phyloP scores from a whole-genome alignment of 371 early-diverging fungal genomes.

The Actinomortierella ambigua region DNA sequence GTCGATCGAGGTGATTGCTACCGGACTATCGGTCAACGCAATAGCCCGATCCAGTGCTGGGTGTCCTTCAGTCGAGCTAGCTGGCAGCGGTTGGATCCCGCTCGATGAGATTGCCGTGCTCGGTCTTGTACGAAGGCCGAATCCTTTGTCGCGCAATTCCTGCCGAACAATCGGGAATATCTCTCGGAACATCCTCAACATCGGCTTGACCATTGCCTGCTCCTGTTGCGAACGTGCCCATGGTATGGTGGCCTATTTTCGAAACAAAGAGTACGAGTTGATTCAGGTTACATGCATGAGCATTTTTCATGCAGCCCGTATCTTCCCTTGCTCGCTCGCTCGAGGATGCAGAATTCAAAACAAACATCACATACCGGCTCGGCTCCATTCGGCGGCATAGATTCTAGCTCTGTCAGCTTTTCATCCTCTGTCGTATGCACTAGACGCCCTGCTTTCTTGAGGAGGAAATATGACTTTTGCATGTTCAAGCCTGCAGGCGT shows the following conservation, averaged over 20 bases:
- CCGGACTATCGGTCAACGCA: too few species aligned
- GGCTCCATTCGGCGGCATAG: constrained; percentile 10
- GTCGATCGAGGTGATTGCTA: too few species aligned
- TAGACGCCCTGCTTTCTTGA: constrained; percentile 44
- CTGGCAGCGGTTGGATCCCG: constrained; percentile 13
- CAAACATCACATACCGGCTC: too few species aligned
- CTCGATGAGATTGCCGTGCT: constrained; percentile 34
- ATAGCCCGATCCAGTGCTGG: neutral
- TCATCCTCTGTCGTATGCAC: constrained; percentile 41
- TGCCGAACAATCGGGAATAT: constrained; percentile 45
- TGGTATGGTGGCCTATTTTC: constrained; percentile 20
- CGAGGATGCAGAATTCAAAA: too few species aligned
- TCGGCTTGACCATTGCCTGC: constrained; percentile 28
- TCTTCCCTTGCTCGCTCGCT: too few species aligned
- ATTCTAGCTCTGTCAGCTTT: constrained; percentile 32
- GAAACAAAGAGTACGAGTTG: too few species aligned
- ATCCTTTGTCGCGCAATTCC: constrained; percentile 41
- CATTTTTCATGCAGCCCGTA: too few species aligned
- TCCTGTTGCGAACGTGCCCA: constrained; percentile 25
- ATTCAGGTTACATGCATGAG: too few species aligned
- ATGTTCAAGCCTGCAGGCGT: constrained; percentile 45
- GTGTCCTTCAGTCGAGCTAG: neutral
- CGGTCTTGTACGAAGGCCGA: constrained; percentile 39
- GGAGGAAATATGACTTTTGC: constrained; percentile 41
- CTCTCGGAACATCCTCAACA: constrained; percentile 41